phyloP scores from a whole-genome alignment of 139 green algal species.

The Raphidocelis subcapitata region DNA sequence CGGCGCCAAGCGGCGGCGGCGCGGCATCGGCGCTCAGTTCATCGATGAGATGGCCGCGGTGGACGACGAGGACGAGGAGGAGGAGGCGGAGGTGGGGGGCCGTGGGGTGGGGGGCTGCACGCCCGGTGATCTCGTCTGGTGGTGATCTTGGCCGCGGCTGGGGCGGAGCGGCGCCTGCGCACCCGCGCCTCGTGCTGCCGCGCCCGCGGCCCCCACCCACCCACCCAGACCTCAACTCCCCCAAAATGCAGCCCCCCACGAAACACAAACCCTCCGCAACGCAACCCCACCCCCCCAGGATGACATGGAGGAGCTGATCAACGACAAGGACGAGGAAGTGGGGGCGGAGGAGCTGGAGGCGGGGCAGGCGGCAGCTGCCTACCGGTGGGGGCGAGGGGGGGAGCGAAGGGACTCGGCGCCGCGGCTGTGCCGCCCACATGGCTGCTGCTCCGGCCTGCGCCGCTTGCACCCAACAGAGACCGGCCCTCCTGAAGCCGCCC shows the following conservation, averaged over 20 bases:
- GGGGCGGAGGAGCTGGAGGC: constrained; percentile 25
- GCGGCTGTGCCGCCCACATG: too few relatives aligned
- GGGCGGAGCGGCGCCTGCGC: too few relatives aligned
- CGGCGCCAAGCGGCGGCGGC: constrained; percentile 10
- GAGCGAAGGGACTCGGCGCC: too few relatives aligned
- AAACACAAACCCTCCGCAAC: background rate
- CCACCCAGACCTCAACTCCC: too few relatives aligned
- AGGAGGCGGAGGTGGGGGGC: constrained; percentile 67
- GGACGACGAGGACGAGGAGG: constrained; percentile 85
- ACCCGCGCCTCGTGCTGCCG: too few relatives aligned
- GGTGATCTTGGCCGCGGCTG: background rate
- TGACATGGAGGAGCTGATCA: constrained; percentile 75
- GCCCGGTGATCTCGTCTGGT: background rate
- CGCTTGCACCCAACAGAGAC: too few relatives aligned
- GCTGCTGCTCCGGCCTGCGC: too few relatives aligned
- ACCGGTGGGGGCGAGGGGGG: constrained; percentile 1
- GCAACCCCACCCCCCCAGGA: constrained; percentile 42
- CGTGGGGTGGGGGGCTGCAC: background rate
- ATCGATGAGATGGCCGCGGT: constrained; percentile 92
- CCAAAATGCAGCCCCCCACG: too few relatives aligned
- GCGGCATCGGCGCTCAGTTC: constrained; percentile 20
- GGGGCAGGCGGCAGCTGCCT: constrained; percentile 3
- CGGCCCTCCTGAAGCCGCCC: too few relatives aligned
- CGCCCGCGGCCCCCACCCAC: too few relatives aligned
- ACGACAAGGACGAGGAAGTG: constrained; percentile 58